phyloP scores from a whole-genome alignment of 768 basidiomycete genomes.

The Boletus tylopilopsis region DNA sequence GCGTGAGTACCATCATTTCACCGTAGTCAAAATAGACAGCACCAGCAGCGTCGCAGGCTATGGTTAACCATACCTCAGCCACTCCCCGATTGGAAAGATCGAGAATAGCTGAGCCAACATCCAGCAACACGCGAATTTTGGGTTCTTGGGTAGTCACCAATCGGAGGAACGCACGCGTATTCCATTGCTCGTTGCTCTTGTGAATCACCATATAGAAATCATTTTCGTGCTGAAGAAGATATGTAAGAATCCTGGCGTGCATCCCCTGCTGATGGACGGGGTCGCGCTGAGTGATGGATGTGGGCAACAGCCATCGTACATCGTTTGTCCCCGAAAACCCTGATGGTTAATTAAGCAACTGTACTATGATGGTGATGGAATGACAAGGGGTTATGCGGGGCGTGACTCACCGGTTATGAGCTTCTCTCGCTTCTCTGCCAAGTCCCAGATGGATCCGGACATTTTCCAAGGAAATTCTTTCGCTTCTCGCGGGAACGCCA shows the following conservation, averaged over 20 bases:
- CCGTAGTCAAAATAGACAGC: slow-evolving; percentile 31
- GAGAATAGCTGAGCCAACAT: slow-evolving; percentile 47
- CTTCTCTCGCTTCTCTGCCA: slow-evolving; percentile 23
- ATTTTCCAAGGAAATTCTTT: slow-evolving; percentile 32
- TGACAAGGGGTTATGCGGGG: too few relatives aligned
- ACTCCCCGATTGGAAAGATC: slow-evolving; percentile 43
- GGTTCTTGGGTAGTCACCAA: background rate
- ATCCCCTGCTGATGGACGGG: slow-evolving; percentile 29
- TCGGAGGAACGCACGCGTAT: background rate
- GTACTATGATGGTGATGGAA: too few relatives aligned
- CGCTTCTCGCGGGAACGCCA: background rate
- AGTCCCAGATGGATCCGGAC: slow-evolving; percentile 31
- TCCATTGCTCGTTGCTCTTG: background rate
- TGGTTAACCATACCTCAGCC: slow-evolving; percentile 37
- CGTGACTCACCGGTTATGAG: slow-evolving; percentile 5
- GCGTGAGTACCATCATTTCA: slow-evolving; percentile 27
- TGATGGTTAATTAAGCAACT: background rate
- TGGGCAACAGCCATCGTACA: slow-evolving; percentile 33
- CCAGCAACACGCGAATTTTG: background rate
- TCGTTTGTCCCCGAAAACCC: slow-evolving; percentile 42
- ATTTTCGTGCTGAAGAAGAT: slow-evolving; percentile 20
- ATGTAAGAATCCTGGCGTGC: slow-evolving; percentile 36
- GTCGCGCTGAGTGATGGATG: slow-evolving; percentile 28
- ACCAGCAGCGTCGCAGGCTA: slow-evolving; percentile 8
- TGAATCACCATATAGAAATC: slow-evolving; percentile 9